phyloP scores from a whole-genome alignment of 139 green algal species.

The Chlorella vulgaris region DNA sequence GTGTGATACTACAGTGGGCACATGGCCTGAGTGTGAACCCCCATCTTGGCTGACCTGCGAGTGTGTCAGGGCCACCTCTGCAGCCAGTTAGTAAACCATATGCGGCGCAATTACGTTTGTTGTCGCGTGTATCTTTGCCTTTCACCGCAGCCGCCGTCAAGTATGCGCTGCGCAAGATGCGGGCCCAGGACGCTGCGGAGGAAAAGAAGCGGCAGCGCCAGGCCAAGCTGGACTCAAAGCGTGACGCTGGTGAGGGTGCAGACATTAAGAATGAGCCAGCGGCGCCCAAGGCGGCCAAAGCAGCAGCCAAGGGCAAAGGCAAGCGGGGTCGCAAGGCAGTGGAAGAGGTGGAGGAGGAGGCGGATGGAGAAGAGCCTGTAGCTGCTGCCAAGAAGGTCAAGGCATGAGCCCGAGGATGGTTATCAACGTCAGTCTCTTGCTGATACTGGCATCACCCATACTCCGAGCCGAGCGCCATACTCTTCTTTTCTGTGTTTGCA shows the following conservation, averaged over 20 bases:
- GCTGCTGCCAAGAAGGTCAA: conserved; percentile 29
- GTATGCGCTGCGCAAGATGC: conserved; percentile 42
- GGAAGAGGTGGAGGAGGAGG: conserved; percentile 1
- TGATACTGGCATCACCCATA: too few relatives aligned
- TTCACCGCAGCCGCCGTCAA: conserved; percentile 37
- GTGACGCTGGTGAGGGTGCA: neutral
- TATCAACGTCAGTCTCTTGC: too few relatives aligned
- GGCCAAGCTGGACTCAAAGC: conserved; percentile 30
- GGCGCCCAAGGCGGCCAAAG: neutral
- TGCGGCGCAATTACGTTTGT: neutral
- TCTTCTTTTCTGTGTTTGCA: too few relatives aligned
- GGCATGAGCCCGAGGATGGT: neutral
- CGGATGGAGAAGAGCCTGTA: too few relatives aligned
- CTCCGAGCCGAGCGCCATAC: too few relatives aligned
- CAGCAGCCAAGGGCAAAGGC: neutral
- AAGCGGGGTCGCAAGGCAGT: conserved; percentile 7
- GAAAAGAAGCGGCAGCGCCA: conserved; percentile 45
- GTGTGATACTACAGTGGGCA: conserved; percentile 28
- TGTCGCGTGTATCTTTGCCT: too few relatives aligned
- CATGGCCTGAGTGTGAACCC: too few relatives aligned
- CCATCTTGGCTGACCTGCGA: too few relatives aligned
- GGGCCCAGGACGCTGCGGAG: conserved; percentile 22
- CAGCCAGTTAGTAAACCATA: too few relatives aligned
- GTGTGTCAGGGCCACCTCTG: too few relatives aligned
- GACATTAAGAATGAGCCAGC: neutral